Base-by-base conservation (phyloP, 2,329 filamentous ascomycete genomes). In the Sarocladiaceae sp. region DNA sequence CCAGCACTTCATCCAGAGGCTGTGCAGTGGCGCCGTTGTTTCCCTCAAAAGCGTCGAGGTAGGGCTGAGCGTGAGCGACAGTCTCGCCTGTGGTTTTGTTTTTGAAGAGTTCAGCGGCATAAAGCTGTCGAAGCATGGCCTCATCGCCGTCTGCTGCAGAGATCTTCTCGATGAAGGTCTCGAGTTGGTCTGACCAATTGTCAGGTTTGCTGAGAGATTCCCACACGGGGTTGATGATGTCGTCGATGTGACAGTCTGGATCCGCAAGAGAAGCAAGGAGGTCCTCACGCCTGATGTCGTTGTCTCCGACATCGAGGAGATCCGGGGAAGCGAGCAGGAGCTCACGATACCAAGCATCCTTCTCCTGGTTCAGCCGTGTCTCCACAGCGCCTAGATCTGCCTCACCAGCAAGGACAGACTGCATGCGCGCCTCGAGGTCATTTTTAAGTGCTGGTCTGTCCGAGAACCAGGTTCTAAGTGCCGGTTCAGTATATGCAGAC, bases 321-420 rank as follows among this genome's bases (percentile, higher is more conserved):
- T 62, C 62, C 6, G 65, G 64, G 39, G 66, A 60, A 45, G 53
- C 59, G n/a, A 63, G 57, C 35, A 69, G 49, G 3, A 67, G 63
- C 57, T 64, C 70, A 45, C 70, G 66, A 46, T 76, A 74, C 74
- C 76, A 79, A 10, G 66, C 66, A 48, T 67, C 66, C 53, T 74
- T 75, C 54, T 78, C 74, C 21, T 66, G 66, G 9, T 64, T 61
- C 51, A 80, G 69, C 47, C 68, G 68, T 18, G 66, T 63, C 50
- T 78, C 74, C 32, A 80, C 68, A 15, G 55, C 59, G 33, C 63
- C 59, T 11, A 77, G 57, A 43, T 65, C 9, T n/a, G 37, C 21
- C 13, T 41, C 37, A 11, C 23, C 23, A 16, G 19, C 37, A 18
- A 27, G 26, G 21, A 41, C n/a, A 5, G 23, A 16, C 23, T 41